These are phyloP conservation scores for Fusarium haematococcum DNA, from an alignment of 2,329 filamentous ascomycete genomes.

Conservation along the genomic window DNA sequence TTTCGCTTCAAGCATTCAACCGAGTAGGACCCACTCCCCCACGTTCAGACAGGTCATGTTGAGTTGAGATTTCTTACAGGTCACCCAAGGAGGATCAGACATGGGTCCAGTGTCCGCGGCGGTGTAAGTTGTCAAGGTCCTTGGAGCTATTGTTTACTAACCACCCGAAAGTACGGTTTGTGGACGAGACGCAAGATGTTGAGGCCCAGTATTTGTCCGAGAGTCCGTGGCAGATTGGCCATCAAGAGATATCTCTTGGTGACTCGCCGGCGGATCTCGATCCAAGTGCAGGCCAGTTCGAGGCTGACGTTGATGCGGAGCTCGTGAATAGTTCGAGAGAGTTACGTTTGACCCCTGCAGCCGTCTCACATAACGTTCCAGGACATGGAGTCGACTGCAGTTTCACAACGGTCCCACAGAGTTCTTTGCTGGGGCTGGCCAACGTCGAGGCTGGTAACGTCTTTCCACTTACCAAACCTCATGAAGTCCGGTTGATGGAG, in stretches of 20 bases:
- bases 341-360: neutral
- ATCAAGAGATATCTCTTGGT: neutral
- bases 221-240: neutral
- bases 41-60: neutral
- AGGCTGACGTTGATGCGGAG: neutral
- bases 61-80: neutral
- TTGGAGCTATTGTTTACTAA: neutral
- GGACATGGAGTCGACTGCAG: neutral
- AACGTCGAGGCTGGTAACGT: slow-evolving; percentile 8
- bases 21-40: neutral
- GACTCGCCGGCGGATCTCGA: neutral
- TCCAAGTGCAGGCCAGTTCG: neutral
- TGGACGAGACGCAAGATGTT: slow-evolving; percentile 30
- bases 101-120: slow-evolving; percentile 30
- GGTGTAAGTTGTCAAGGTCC: slow-evolving; percentile 6
- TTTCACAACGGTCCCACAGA: neutral
- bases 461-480: slow-evolving; percentile 36
- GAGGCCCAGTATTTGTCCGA: slow-evolving; percentile 26
- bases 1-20: slow-evolving; percentile 14
- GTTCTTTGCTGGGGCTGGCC: slow-evolving; percentile 19
- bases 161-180: slow-evolving; percentile 19
- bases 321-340: neutral
- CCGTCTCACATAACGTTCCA: neutral
- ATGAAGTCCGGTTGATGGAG: slow-evolving; percentile 43
- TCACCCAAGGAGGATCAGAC: slow-evolving; percentile 1